Conservation (phyloP, 768 basidiomycete species). For the Leccinum imitatum region DNA sequence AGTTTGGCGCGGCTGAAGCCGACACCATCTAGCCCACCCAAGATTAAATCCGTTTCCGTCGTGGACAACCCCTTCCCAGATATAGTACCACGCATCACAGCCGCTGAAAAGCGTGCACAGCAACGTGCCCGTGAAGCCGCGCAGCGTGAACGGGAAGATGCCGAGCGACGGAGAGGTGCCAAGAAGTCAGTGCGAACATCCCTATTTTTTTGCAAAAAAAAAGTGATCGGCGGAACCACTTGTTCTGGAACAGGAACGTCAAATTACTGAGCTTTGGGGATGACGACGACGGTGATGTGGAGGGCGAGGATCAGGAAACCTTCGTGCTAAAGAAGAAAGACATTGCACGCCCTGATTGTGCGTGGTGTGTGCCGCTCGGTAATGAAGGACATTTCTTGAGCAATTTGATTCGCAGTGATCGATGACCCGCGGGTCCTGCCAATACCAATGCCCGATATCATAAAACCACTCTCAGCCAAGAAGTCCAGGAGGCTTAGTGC, state of each 20-base stretch:
- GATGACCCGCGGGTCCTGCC: constrained; percentile 11
- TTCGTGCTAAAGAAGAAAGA: constrained; percentile 71
- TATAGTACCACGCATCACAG: constrained; percentile 94
- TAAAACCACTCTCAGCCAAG: constrained; percentile 5
- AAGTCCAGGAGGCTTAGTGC: not conserved
- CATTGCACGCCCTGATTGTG: constrained; percentile 82
- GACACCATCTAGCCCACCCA: constrained; percentile 68
- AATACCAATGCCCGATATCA: constrained; percentile 9
- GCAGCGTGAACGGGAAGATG: constrained; percentile 77
- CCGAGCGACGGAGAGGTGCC: constrained; percentile 65
- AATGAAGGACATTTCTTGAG: not conserved
- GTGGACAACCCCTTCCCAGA: constrained; percentile 94
- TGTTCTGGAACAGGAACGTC: constrained; percentile 62
- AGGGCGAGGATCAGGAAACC: constrained; percentile 54
- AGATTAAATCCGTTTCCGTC: constrained; percentile 82
- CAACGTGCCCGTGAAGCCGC: constrained; percentile 75
- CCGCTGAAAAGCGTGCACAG: constrained; percentile 85
- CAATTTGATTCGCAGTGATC: constrained; percentile 24
- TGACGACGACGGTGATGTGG: constrained; percentile 65
- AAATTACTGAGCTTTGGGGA: constrained; percentile 87
- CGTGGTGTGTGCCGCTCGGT: constrained; percentile 31
- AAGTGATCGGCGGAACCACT: constrained; percentile 1
- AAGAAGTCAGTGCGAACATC: constrained; percentile 67
- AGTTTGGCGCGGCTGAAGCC: constrained; percentile 1
- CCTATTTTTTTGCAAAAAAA: not conserved